Evolutionary conservation across 2,329 filamentous ascomycete genomes (phyloP).

Genomic region (Cercospora citrullina): DNA sequence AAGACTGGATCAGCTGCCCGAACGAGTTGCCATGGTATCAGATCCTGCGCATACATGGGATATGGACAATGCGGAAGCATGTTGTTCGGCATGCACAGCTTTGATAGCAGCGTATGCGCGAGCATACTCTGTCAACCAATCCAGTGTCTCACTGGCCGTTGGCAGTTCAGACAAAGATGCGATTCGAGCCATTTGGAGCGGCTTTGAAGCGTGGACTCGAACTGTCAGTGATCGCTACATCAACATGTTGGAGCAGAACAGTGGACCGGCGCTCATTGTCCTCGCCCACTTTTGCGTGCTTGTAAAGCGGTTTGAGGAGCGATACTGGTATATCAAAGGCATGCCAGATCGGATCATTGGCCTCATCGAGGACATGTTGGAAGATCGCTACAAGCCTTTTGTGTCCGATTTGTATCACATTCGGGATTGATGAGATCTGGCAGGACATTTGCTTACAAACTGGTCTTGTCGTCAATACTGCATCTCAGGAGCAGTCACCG

Average conservation of each 20-base stretch:
- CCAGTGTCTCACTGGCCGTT: neutral
- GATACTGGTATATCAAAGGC: slow-evolving; percentile 16
- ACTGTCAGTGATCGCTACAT: slow-evolving; percentile 16
- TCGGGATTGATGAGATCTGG: slow-evolving; percentile 1
- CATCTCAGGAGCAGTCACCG: neutral
- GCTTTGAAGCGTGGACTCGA: slow-evolving; percentile 17
- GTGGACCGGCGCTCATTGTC: slow-evolving; percentile 12
- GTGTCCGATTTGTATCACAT: slow-evolving; percentile 13
- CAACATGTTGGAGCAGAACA: slow-evolving; percentile 7
- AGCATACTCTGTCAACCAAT: slow-evolving; percentile 5
- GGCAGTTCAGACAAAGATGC: slow-evolving; percentile 1
- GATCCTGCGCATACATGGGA: neutral
- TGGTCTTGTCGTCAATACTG: neutral
- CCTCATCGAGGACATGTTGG: slow-evolving; percentile 13
- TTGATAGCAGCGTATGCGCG: slow-evolving; percentile 19
- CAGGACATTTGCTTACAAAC: neutral
- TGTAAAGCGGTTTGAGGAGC: slow-evolving; percentile 10
- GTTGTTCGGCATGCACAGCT: slow-evolving; percentile 11
- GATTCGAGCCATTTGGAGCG: slow-evolving; percentile 12
- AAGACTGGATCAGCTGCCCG: slow-evolving; percentile 8
- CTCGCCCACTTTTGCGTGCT: slow-evolving; percentile 18
- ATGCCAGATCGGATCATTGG: slow-evolving; percentile 11
- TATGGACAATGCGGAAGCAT: slow-evolving; percentile 12
- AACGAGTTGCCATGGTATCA: neutral
- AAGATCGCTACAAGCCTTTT: slow-evolving; percentile 15